Conservation (phyloP, 2,329 filamentous ascomycete species). For the Exserohilum turcica region DNA sequence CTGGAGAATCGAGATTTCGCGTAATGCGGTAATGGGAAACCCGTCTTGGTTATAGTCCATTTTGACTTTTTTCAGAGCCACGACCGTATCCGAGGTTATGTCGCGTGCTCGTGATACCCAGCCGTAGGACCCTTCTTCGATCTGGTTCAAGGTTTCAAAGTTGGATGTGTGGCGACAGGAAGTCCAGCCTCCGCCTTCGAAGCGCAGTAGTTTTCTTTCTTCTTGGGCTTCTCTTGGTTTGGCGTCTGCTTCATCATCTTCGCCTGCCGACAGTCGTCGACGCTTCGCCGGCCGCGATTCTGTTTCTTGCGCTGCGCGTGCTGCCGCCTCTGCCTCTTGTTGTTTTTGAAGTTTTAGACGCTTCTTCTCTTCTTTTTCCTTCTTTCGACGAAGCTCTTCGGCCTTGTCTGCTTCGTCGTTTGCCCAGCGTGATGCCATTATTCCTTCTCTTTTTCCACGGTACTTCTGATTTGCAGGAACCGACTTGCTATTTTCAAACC, state of each 20-base stretch:
- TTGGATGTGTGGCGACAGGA: constrained; percentile 79
- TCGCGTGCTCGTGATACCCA: constrained; percentile 87
- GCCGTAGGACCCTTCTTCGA: constrained; percentile 96
- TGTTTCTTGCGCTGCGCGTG: constrained; percentile 33
- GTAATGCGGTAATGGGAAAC: constrained; percentile 86
- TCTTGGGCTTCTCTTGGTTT: constrained; percentile 26
- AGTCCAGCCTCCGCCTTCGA: constrained; percentile 71
- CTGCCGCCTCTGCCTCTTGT: constrained; percentile 64
- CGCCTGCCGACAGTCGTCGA: constrained; percentile 61
- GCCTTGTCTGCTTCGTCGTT: constrained; percentile 80
- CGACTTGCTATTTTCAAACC: neutral
- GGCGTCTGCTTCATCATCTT: constrained; percentile 40
- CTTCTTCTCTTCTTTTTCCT: constrained; percentile 88
- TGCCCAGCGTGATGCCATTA: constrained; percentile 81
- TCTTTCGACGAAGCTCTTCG: constrained; percentile 72
- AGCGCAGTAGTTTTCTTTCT: constrained; percentile 69
- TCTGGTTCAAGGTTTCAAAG: constrained; percentile 92
- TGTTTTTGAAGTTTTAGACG: constrained; percentile 82
- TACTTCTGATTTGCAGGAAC: neutral
- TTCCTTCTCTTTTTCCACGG: constrained; percentile 6
- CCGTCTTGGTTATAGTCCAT: constrained; percentile 76
- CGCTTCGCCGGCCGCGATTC: constrained; percentile 60
- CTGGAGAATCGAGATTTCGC: constrained; percentile 90
- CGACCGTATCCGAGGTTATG: constrained; percentile 73
- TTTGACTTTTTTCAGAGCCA: constrained; percentile 93